Percentiles rank a stretch among this genome's conserved stretches.
Evolutionary conservation across 2,329 filamentous ascomycete species (phyloP).

Genomic region (Fusarium acutatum): DNA sequence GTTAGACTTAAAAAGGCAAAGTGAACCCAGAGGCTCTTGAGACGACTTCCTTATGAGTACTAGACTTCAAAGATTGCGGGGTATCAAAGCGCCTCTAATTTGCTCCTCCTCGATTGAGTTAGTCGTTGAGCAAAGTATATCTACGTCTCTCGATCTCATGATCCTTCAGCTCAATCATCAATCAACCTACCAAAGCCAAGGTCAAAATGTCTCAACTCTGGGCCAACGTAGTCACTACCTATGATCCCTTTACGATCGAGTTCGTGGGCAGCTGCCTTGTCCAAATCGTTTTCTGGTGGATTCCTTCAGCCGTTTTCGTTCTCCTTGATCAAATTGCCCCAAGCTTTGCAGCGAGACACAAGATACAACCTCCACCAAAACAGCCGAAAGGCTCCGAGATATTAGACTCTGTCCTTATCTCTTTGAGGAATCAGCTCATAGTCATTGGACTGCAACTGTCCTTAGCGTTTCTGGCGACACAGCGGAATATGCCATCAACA

Average conservation of each 20-base stretch:
- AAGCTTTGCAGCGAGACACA: slow-evolving; percentile 59
- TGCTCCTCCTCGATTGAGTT: slow-evolving; percentile 19
- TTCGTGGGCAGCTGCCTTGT: slow-evolving; percentile 51
- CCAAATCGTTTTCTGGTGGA: slow-evolving; percentile 57
- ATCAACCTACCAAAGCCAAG: neutral
- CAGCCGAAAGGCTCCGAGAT: slow-evolving; percentile 59
- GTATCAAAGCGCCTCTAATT: neutral
- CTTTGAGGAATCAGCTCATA: slow-evolving; percentile 58
- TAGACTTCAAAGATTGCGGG: neutral
- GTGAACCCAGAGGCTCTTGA: neutral
- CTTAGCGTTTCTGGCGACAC: slow-evolving; percentile 26
- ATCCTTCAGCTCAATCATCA: neutral
- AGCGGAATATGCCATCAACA: slow-evolving; percentile 35
- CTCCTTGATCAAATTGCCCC: slow-evolving; percentile 56
- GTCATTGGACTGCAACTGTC: slow-evolving; percentile 46
- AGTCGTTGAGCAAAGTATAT: neutral
- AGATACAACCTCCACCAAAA: slow-evolving; percentile 61
- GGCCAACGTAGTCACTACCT: neutral
- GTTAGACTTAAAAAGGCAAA: neutral
- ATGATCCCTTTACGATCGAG: slow-evolving; percentile 44
- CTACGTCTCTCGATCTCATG: neutral
- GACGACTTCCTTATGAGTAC: neutral
- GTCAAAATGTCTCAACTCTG: slow-evolving; percentile 3
- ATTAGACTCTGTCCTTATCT: slow-evolving; percentile 52
- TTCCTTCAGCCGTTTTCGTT: slow-evolving; percentile 53